phyloP scores from a whole-genome alignment of 441 rosid genomes.

The Hura crepitans region DNA sequence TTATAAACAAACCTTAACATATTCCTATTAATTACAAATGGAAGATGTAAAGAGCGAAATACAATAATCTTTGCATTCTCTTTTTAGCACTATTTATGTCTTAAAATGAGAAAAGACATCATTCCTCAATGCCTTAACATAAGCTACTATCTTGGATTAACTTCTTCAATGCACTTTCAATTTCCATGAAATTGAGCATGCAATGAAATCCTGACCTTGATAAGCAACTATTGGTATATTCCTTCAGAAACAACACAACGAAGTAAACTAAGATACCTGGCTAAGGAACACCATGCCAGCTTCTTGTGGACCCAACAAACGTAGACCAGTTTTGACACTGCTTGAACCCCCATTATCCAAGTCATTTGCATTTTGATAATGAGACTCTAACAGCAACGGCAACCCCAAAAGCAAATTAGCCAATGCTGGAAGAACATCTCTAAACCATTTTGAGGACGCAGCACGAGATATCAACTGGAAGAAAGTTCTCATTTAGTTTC shows the following conservation, averaged over 20 bases:
- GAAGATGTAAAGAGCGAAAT: constrained; percentile 8
- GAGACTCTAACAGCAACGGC: constrained; percentile 59
- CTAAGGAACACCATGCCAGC: constrained; percentile 69
- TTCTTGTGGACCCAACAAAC: constrained; percentile 56
- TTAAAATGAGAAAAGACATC: background rate
- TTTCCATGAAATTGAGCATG: background rate
- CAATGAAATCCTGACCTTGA: background rate
- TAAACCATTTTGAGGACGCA: constrained; percentile 61
- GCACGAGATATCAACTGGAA: constrained; percentile 46
- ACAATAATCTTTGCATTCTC: too few species aligned
- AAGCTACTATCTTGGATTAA: background rate
- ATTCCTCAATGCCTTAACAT: background rate
- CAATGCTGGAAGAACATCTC: constrained; percentile 55
- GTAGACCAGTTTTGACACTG: constrained; percentile 49
- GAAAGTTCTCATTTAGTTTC: constrained; percentile 8
- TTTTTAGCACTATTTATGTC: background rate
- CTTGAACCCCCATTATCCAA: constrained; percentile 23
- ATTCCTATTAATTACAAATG: background rate
- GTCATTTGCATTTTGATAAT: constrained; percentile 47
- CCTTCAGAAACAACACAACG: background rate
- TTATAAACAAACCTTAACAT: background rate
- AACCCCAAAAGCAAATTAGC: constrained; percentile 57
- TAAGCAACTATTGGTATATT: background rate
- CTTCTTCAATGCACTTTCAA: background rate
- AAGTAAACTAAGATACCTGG: constrained; percentile 47